A percentile compares a stretch with the other conserved stretches of the same genome.
Evolutionary conservation across 176 grass and related monocot species (phyloP).

Genomic region (Carex cristatella): DNA sequence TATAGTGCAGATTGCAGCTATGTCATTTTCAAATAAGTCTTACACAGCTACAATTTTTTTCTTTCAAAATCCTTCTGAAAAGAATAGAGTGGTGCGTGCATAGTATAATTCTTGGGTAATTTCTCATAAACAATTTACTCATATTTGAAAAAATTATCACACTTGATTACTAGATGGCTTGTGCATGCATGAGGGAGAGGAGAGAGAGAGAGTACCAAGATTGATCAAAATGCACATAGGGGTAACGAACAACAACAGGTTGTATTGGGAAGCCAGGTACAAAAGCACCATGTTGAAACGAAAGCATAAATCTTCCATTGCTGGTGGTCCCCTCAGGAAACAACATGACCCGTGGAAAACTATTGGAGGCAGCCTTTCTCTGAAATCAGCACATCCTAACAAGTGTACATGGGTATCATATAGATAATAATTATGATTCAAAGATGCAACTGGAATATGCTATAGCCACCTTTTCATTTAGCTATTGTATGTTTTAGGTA

Average conservation of each 20-base stretch:
- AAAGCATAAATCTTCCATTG: conserved; percentile 91
- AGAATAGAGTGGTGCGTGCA: neutral
- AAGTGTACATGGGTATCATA: conserved; percentile 19
- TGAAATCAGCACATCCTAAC: conserved; percentile 44
- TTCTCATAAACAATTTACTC: neutral
- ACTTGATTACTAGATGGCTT: neutral
- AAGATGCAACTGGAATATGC: neutral
- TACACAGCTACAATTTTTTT: neutral
- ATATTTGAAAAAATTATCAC: neutral
- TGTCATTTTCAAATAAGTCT: neutral
- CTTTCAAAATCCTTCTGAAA: neutral
- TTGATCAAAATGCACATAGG: conserved; percentile 95
- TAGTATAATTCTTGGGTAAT: neutral
- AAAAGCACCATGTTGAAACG: conserved; percentile 91
- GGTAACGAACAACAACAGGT: conserved; percentile 83
- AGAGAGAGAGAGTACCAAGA: conserved; percentile 57
- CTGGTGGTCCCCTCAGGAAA: conserved; percentile 98
- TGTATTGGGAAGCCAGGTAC: conserved; percentile 81
- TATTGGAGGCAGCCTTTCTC: conserved; percentile 94
- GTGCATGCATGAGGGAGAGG: neutral
- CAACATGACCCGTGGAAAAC: conserved; percentile 71
- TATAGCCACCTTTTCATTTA: neutral
- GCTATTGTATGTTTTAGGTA: neutral
- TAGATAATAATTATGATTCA: conserved; percentile 25
- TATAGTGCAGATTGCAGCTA: neutral